Evolutionary conservation across 495 filamentous ascomycete genomes (phyloP).

Genomic region (Aspergillus carlsbadensis): DNA sequence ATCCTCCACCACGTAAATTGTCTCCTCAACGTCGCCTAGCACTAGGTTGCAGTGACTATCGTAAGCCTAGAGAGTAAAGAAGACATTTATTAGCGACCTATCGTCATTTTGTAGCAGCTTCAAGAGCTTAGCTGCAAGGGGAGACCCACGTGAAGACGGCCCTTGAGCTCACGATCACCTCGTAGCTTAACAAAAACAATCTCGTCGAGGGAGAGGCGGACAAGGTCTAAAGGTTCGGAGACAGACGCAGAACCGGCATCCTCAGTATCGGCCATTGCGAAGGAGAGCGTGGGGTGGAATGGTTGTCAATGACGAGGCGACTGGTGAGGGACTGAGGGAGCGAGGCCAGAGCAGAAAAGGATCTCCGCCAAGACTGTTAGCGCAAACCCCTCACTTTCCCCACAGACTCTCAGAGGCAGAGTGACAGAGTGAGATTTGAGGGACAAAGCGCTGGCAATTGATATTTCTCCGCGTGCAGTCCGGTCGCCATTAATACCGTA

Average conservation of each 20-base stretch:
- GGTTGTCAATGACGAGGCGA: neutral
- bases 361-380: slow-evolving; percentile 14
- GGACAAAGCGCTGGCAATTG: neutral
- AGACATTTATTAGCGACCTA: slow-evolving; percentile 1
- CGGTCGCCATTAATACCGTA: neutral
- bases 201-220: slow-evolving; percentile 90
- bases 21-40: slow-evolving; percentile 95
- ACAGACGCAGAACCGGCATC: slow-evolving; percentile 62
- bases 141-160: slow-evolving; percentile 78
- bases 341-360: slow-evolving; percentile 7
- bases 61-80: slow-evolving; percentile 68
- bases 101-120: neutral
- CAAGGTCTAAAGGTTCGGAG: slow-evolving; percentile 89
- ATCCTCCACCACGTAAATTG: slow-evolving; percentile 81
- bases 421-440: neutral
- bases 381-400: slow-evolving; percentile 1
- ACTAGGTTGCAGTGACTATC: slow-evolving; percentile 99
- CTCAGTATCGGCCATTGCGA: slow-evolving; percentile 69
- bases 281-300: neutral
- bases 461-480: slow-evolving; percentile 8
- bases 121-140: too few species aligned
- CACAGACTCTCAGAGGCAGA: neutral
- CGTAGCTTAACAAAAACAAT: slow-evolving; percentile 95
- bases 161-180: slow-evolving; percentile 93
- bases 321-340: slow-evolving; percentile 1